Evolutionary conservation across 2,329 filamentous ascomycete species (phyloP).

Genomic region (Colletotrichum paranaense): DNA sequence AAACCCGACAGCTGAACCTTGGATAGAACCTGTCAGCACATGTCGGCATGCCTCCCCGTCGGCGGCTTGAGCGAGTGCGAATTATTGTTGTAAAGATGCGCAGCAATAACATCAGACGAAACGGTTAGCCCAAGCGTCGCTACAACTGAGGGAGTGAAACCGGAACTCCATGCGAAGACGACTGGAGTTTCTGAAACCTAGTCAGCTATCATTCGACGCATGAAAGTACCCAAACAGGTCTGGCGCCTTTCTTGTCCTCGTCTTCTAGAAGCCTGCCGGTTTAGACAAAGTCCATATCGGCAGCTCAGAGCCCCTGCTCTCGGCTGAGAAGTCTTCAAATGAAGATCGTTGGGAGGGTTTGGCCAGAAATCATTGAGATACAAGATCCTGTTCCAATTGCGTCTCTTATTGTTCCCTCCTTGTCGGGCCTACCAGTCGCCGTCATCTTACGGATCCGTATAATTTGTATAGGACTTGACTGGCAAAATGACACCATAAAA

Average conservation of each 20-base stretch:
- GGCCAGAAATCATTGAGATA: background rate
- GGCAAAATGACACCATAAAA: background rate
- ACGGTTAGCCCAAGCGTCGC: slow-evolving; percentile 21
- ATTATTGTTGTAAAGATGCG: slow-evolving; percentile 16
- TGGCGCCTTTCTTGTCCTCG: background rate
- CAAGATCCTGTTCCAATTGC: background rate
- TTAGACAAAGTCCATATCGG: background rate
- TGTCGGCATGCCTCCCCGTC: slow-evolving; percentile 9
- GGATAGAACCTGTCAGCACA: slow-evolving; percentile 19
- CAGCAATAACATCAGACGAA: slow-evolving; percentile 24
- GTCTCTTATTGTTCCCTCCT: background rate
- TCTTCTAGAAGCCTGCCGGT: slow-evolving; percentile 22
- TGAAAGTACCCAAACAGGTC: slow-evolving; percentile 7
- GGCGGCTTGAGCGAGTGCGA: slow-evolving; percentile 25
- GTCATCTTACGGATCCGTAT: background rate
- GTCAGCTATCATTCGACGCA: slow-evolving; percentile 10
- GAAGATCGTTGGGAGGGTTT: background rate
- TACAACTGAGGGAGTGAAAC: slow-evolving; percentile 24
- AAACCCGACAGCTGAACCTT: slow-evolving; percentile 25
- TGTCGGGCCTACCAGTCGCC: background rate
- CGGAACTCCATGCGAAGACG: slow-evolving; percentile 35
- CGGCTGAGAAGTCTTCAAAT: background rate
- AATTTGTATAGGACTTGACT: background rate
- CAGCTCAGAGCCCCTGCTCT: background rate
- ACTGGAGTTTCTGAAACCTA: slow-evolving; percentile 29